Evolutionary conservation across 2,329 filamentous ascomycete species (phyloP), one percentile per base, ranked within the genome.

Genomic region (Dactylella cylindrospora): DNA sequence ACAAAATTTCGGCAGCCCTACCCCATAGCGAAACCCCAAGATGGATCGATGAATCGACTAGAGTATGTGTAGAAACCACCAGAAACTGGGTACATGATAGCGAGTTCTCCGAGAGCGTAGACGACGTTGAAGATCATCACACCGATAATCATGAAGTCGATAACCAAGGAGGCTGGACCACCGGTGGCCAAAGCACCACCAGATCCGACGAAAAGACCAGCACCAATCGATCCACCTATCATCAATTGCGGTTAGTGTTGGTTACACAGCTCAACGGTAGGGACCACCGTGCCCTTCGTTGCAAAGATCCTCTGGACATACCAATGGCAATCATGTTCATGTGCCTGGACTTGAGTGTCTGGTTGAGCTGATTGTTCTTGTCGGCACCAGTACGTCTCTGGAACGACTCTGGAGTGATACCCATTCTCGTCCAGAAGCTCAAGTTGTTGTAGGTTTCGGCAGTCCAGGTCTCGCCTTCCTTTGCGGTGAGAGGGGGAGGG

Each of bases 311-410:
- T 72, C 81, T 82, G 25, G 78, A 80, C 62, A 79, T 79, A 69
- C 80, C 79, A 52, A 82, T 81, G 69, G 79, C 78, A 71, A 82
- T 82, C 80, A 82, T 82, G 72, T 82, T 78, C 66, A 83, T 72
- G 71, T 83, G 80, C 65, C 80, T 77, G 43, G 75, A 73, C 73
- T 79, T 78, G 75, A 83, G 79, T 66, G 73, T 71, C 45, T 74
- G 74, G 65, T 77, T 74, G 33, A 78, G 71, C 68, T 77, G 55
- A 61, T 71, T 70, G 13, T 67, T 57, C 36, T 57, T 65, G 19
- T 67, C 62, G 2, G 50, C 52, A 31, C 62, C 22, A 3, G 68
- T 71, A 33, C 72, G 68, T 19, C 66, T 68, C 67, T 72, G 72
- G 70, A 74, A 74, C 3, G 73, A 74, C 44, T 73, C 71, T 7